phyloP scores from a whole-genome alignment of 306 rosid species.

The Cucurbita argyrosperma region DNA sequence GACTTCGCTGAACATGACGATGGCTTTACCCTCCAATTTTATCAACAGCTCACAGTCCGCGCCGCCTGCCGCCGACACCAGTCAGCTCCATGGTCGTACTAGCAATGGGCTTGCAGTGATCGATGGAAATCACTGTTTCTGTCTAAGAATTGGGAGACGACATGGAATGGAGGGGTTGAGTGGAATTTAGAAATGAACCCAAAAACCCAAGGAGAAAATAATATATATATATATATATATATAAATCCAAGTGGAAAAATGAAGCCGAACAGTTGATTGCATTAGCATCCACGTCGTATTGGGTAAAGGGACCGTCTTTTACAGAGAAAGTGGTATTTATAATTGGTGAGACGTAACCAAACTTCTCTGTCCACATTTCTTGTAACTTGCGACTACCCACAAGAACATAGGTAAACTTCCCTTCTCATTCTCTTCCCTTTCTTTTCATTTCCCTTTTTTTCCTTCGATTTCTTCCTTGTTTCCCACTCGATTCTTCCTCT shows the following conservation, averaged over 20 bases:
- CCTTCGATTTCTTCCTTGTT: neutral
- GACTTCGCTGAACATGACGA: neutral
- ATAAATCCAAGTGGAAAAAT: neutral
- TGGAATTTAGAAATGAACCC: neutral
- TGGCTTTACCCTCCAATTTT: neutral
- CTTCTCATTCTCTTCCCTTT: neutral
- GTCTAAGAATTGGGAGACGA: neutral
- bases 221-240: neutral
- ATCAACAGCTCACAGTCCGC: neutral
- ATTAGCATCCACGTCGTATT: constrained; percentile 1
- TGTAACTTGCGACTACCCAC: constrained; percentile 20
- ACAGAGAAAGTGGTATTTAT: constrained; percentile 4
- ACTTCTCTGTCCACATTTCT: constrained; percentile 50
- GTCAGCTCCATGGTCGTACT: neutral
- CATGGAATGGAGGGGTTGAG: neutral
- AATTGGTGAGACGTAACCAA: neutral
- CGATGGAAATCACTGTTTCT: neutral
- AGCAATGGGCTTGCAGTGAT: neutral
- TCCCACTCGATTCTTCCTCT: neutral
- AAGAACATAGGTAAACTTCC: neutral
- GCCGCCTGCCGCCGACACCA: neutral
- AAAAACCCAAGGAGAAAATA: neutral
- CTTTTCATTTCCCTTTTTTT: neutral
- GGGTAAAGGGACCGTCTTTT: neutral
- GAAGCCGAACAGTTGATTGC: neutral